Percentiles rank a stretch among this genome's conserved stretches.
Conservation (phyloP, 1,284 basidiomycete species). For the Cystobasidiaceae sp. region DNA sequence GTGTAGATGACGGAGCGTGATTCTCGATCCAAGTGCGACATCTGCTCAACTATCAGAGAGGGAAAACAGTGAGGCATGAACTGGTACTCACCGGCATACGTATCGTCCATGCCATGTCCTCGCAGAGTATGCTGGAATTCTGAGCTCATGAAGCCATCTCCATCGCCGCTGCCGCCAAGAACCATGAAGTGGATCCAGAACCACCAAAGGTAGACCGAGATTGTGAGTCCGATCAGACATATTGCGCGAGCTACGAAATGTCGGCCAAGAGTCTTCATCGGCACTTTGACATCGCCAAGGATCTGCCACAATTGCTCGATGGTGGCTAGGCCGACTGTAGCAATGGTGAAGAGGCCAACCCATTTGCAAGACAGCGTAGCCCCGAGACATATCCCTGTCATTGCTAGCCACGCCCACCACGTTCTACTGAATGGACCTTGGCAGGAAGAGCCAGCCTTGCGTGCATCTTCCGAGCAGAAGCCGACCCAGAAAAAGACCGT, state of each 20-base stretch:
- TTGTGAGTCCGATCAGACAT: conserved; percentile 79
- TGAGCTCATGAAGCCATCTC: conserved; percentile 98
- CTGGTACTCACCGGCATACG: conserved; percentile 64
- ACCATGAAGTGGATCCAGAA: conserved; percentile 92
- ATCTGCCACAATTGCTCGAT: conserved; percentile 83
- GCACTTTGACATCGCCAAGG: conserved; percentile 77
- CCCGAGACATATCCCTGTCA: conserved; percentile 83
- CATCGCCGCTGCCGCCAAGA: conserved; percentile 82
- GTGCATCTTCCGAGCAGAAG: conserved; percentile 85
- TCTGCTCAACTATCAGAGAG: conserved; percentile 52
- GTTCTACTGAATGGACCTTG: conserved; percentile 59
- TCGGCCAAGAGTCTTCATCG: conserved; percentile 65
- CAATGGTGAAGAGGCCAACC: conserved; percentile 99
- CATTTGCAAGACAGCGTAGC: conserved; percentile 93
- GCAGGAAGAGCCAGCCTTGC: conserved; percentile 49
- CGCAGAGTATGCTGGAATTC: conserved; percentile 94
- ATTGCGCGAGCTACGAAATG: conserved; percentile 86
- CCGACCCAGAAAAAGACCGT: conserved; percentile 79
- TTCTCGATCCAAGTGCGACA: conserved; percentile 74
- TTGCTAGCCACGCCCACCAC: conserved; percentile 92
- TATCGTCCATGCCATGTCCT: conserved; percentile 88
- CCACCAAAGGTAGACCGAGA: conserved; percentile 88
- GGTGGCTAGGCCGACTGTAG: conserved; percentile 81
- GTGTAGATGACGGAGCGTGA: conserved; percentile 83
- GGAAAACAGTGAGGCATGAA: background rate